Base-by-base conservation (phyloP, 768 basidiomycete species). In the Lactarius vividus region DNA sequence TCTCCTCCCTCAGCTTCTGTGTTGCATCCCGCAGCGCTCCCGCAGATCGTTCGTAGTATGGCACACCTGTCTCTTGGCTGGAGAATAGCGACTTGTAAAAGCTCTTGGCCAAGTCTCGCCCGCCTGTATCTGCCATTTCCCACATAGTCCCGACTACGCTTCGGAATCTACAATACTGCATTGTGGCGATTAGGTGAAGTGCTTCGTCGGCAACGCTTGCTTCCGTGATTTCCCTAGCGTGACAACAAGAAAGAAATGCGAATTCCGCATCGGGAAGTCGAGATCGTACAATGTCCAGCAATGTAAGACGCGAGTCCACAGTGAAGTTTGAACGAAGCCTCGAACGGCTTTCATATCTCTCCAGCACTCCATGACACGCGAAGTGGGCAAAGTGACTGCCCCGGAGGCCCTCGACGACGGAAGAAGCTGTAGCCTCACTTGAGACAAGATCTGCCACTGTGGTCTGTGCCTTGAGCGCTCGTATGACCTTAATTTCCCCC, bases 11-110 rank as follows among this genome's bases (percentile, higher is more conserved):
- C 59, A 65, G 7, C 31, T 58, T 55, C 53, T 49, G 57, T 13
- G 35, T 53, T 6, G 59, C 59, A 23, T 33, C 31, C 20, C 42
- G 53, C 11, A 66, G 44, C 1, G 46, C 60, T 44, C 23, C 35
- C 11, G 59, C 53, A 23, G 60, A 61, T 1, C 54, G 31, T 16
- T 57, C 40, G 18, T 42, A 31, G 26, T 46, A 42, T 2, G n/a
- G 33, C 23, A 33, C 8, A 3, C 15, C 26, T 13, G 16, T 2
- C 29, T n/a, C 15, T 8, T 18, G 23, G 11, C 31, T 44, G 18
- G 40, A 28, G 16, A 62, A 13, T 15, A 67, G 40, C 7, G 39
- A 52, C 33, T 15, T 31, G 26, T 66, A 67, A 20, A 67, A 63
- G 20, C 20, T 16, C 23, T 40, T 29, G 7, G 66, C 61, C 16